Evolutionary conservation across 805 yeast genomes (phyloP).

Genomic region (Geotrichum ghanense): DNA sequence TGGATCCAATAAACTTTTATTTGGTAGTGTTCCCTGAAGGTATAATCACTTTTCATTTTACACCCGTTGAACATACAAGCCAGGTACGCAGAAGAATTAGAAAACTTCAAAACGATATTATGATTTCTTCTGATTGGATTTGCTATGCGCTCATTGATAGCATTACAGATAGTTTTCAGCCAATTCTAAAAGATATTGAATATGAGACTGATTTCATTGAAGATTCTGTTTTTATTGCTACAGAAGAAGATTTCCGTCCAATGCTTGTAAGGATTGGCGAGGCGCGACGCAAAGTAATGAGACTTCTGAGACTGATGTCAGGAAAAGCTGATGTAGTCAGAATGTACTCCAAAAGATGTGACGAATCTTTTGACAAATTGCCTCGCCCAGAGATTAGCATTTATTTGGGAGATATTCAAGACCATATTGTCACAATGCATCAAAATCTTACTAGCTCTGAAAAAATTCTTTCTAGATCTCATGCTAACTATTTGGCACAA

Average conservation of each 20-base stretch:
- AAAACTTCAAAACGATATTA: constrained; percentile 49
- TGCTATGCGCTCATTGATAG: constrained; percentile 58
- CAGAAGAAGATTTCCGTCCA: constrained; percentile 56
- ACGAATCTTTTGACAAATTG: constrained; percentile 45
- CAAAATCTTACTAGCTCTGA: constrained; percentile 79
- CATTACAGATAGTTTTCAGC: constrained; percentile 54
- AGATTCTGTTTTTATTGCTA: constrained; percentile 72
- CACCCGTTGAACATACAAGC: constrained; percentile 49
- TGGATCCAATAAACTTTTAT: constrained; percentile 51
- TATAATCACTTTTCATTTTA: constrained; percentile 46
- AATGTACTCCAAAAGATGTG: constrained; percentile 92
- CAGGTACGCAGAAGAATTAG: constrained; percentile 53
- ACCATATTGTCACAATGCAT: constrained; percentile 89
- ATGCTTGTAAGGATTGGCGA: constrained; percentile 82
- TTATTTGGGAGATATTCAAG: constrained; percentile 91
- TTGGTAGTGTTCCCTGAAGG: constrained; percentile 53
- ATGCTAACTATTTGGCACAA: constrained; percentile 84
- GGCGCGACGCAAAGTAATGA: constrained; percentile 84
- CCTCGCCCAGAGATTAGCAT: constrained; percentile 89
- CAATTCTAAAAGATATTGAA: constrained; percentile 48
- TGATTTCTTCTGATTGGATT: constrained; percentile 52
- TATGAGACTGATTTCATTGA: constrained; percentile 56
- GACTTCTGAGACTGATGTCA: constrained; percentile 73
- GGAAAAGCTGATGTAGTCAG: constrained; percentile 95
- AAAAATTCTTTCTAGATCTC: constrained; percentile 79